phyloP scores from a whole-genome alignment of 176 grass and related monocot genomes.

The Triticum urartu region DNA sequence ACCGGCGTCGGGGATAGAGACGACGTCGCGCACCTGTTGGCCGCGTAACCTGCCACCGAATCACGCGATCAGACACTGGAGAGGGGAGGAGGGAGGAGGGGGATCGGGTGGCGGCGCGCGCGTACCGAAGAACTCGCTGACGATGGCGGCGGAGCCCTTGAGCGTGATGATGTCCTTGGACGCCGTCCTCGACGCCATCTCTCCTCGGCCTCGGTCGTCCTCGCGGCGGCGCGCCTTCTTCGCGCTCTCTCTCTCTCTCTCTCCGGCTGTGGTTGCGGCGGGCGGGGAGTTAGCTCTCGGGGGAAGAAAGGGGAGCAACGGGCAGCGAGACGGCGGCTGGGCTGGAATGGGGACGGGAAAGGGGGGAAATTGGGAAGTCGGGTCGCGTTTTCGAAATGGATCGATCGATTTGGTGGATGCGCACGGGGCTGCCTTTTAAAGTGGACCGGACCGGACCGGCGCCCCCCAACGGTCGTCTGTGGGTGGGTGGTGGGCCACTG shows the following conservation, averaged over 20 bases:
- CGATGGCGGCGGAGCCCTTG: constrained; percentile 86
- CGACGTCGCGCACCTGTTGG: constrained; percentile 64
- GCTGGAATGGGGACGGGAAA: neutral
- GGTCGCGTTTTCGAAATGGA: constrained; percentile 38
- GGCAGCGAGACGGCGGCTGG: constrained; percentile 24
- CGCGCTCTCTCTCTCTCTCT: neutral
- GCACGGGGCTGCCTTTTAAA: constrained; percentile 19
- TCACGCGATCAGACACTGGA: constrained; percentile 29
- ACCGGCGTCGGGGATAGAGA: neutral
- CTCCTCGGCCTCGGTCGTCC: neutral
- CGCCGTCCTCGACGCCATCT: constrained; percentile 82
- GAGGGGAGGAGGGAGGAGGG: neutral
- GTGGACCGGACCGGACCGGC: constrained; percentile 38
- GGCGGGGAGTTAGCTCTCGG: neutral
- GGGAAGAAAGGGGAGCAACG: constrained; percentile 22
- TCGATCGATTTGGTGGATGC: neutral
- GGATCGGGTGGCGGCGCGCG: neutral
- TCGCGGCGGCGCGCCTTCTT: neutral
- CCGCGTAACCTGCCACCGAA: constrained; percentile 76
- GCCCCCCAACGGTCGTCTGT: constrained; percentile 50
- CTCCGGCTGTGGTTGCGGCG: neutral
- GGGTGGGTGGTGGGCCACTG: constrained; percentile 35
- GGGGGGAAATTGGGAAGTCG: neutral
- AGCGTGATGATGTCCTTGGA: constrained; percentile 99
- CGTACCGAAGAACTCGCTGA: constrained; percentile 99